Conservation (phyloP, 1,284 basidiomycete species). For the Ceratobasidium sp. region DNA sequence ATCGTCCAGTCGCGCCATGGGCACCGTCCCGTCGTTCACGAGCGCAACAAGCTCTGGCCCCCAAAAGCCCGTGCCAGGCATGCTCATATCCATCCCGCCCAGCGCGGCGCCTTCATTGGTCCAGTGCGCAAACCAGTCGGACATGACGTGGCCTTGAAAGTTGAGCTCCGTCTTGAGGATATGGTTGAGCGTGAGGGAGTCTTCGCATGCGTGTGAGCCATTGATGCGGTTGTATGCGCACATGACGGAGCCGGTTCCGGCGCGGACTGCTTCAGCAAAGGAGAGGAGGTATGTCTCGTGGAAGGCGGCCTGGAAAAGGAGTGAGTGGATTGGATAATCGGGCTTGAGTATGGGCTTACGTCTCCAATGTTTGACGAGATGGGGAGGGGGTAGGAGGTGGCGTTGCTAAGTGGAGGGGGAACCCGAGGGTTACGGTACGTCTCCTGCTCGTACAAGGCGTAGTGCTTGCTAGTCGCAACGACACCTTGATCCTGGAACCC, state of each 20-base stretch:
- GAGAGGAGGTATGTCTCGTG: slow-evolving; percentile 48
- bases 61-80: slow-evolving; percentile 50
- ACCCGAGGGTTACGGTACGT: slow-evolving; percentile 5
- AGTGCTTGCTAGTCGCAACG: slow-evolving; percentile 55
- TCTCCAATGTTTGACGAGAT: slow-evolving; percentile 23
- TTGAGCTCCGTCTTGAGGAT: slow-evolving; percentile 75
- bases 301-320: slow-evolving; percentile 51
- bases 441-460: slow-evolving; percentile 45
- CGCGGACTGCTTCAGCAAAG: slow-evolving; percentile 66
- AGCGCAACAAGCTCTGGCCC: slow-evolving; percentile 49
- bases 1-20: slow-evolving; percentile 61
- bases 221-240: slow-evolving; percentile 74
- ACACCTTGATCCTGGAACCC: slow-evolving; percentile 56
- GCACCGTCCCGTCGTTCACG: slow-evolving; percentile 54
- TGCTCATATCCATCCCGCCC: slow-evolving; percentile 51
- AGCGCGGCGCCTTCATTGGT: slow-evolving; percentile 53
- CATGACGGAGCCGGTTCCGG: slow-evolving; percentile 78
- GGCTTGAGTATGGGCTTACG: slow-evolving; percentile 12
- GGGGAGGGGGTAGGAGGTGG: slow-evolving; percentile 1
- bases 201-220: slow-evolving; percentile 79
- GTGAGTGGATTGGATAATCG: slow-evolving; percentile 50
- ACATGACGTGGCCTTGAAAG: slow-evolving; percentile 58
- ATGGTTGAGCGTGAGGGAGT: slow-evolving; percentile 73
- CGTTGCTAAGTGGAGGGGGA: not conserved
- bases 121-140: slow-evolving; percentile 49